Conservation (phyloP, 306 rosid species). For the Gynostemma pentaphyllum region DNA sequence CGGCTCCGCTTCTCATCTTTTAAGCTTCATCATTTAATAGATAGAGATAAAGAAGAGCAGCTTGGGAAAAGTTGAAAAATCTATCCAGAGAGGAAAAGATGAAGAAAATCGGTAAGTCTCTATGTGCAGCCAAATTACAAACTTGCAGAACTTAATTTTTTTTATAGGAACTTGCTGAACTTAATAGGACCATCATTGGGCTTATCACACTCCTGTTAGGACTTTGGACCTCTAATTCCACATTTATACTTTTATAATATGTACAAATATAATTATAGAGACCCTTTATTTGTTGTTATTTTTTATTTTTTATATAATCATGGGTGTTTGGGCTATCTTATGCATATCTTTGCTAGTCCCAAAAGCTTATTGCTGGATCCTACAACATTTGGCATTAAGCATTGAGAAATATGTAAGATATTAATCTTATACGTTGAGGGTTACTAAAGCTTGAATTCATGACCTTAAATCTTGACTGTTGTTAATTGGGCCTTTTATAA, state of each 20-base stretch:
- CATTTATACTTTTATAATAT: no score
- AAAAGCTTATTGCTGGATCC: background rate
- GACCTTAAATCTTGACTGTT: no score
- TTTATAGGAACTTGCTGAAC: background rate
- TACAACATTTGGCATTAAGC: background rate
- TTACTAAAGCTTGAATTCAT: background rate
- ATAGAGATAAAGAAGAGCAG: constrained; percentile 47
- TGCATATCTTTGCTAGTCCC: background rate
- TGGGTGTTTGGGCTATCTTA: background rate
- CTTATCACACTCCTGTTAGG: background rate
- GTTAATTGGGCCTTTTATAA: no score
- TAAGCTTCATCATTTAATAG: constrained; percentile 27
- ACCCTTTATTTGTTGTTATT: background rate
- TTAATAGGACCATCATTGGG: background rate
- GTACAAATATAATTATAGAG: background rate
- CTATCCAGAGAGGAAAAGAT: constrained; percentile 47
- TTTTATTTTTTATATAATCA: background rate
- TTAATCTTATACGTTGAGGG: background rate
- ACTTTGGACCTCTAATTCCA: background rate
- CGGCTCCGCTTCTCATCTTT: constrained; percentile 17
- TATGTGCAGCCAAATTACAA: background rate
- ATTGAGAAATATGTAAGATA: background rate
- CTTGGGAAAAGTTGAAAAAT: constrained; percentile 48
- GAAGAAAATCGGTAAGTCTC: constrained; percentile 35
- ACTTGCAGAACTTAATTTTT: background rate